Percentiles rank a stretch among this genome's conserved stretches.
Conservation (phyloP, 2,329 filamentous ascomycete genomes). For the Penicillium sp. region DNA sequence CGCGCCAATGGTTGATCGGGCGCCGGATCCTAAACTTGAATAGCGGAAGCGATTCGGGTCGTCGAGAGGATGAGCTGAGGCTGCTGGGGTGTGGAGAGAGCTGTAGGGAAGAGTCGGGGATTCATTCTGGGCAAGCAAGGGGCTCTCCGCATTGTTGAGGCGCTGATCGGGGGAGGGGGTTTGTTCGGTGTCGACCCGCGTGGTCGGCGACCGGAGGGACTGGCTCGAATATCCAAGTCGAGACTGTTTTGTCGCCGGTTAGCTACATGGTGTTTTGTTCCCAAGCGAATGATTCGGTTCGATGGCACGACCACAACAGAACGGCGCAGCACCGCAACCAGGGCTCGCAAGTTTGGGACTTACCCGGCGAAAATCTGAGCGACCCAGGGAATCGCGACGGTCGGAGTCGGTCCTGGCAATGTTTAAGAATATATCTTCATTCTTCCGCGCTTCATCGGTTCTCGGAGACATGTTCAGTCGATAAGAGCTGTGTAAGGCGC, state of each 20-base stretch:
- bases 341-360: slow-evolving; percentile 21
- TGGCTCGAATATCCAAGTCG: slow-evolving; percentile 42
- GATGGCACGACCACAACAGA: neutral
- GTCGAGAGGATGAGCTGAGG: slow-evolving; percentile 45
- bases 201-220: slow-evolving; percentile 39
- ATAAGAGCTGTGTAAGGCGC: slow-evolving; percentile 29
- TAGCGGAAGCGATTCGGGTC: slow-evolving; percentile 41
- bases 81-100: slow-evolving; percentile 33
- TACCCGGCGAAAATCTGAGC: slow-evolving; percentile 45
- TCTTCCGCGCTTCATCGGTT: slow-evolving; percentile 44
- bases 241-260: slow-evolving; percentile 34
- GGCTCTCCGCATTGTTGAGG: slow-evolving; percentile 36
- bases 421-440: slow-evolving; percentile 53
- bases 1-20: slow-evolving; percentile 42
- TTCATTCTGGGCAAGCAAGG: slow-evolving; percentile 40
- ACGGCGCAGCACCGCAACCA: slow-evolving; percentile 2
- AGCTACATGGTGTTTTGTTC: slow-evolving; percentile 14
- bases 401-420: slow-evolving; percentile 48
- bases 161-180: slow-evolving; percentile 43
- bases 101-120: slow-evolving; percentile 35
- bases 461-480: slow-evolving; percentile 36
- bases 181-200: slow-evolving; percentile 36
- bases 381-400: slow-evolving; percentile 42
- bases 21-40: slow-evolving; percentile 34
- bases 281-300: neutral